Base-by-base conservation (phyloP, 2,329 filamentous ascomycete genomes). In the Anthostomella pinea region DNA sequence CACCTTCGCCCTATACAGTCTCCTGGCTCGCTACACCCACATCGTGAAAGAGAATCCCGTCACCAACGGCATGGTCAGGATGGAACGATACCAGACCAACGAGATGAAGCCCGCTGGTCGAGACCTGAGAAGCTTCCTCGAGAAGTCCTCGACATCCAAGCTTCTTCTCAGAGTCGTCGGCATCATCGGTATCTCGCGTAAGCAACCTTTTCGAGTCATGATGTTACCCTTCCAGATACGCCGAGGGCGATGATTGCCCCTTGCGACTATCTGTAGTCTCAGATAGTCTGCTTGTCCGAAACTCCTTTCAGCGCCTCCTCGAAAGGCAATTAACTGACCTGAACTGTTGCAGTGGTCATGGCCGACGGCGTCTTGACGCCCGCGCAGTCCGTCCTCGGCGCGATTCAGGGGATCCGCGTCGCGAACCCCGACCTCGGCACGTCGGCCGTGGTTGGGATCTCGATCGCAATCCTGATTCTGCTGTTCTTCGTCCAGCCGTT, bases 361-460 rank as follows among this genome's bases (percentile, higher is more conserved):
- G 32, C 32, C 14, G 32, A 34, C 18, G 32, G 32, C 22, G 32
- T 34, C 17, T 16, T 34, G n/a, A 34, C 32, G n/a, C 32, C 32
- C 20, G 32, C 32, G 22, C 32, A 34, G 15, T 34, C 32, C 10
- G 32, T 34, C 11, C 17, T 34, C 5, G 32, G 32, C 24, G 32
- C 32, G 17, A 34, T 34, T 13, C 32, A 34, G 14, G 32, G 32
- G 16, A 34, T 34, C 15, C 32, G 23, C n/a, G 32, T 34, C 4
- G 32, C 18, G 15, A 34, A 34, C 18, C 32, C 32, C 5, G 32
- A 26, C 4, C 16, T 34, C 13, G 32, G 32, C 15, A 34, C 32
- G 5, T 24, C 32, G 6, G 32, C 32, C 18, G 23, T 34, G 9
- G 32, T 34, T 21, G 32, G 32, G 7, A 27, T 34, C 9, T 34